Conservation (phyloP, 805 yeast genomes). For the Wickerhamomyces canadensis region DNA sequence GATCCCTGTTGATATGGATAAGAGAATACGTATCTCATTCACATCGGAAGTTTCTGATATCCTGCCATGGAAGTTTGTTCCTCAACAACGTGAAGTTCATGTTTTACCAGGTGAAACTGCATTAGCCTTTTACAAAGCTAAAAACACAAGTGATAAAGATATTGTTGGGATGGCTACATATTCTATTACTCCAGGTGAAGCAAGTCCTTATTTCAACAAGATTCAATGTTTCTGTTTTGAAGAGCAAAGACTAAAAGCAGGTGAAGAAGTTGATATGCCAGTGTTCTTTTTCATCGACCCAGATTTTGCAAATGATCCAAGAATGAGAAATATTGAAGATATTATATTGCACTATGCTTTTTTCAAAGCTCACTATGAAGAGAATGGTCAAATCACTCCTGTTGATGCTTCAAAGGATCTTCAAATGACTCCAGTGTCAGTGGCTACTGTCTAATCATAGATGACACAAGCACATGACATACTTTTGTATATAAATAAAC, state of each 20-base stretch:
- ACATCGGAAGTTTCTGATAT: conserved; percentile 88
- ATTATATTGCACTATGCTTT: conserved; percentile 89
- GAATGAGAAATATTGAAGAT: conserved; percentile 86
- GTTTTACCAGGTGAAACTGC: conserved; percentile 98
- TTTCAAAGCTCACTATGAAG: conserved; percentile 54
- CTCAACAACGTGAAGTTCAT: conserved; percentile 89
- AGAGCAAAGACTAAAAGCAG: conserved; percentile 88
- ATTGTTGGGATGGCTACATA: conserved; percentile 98
- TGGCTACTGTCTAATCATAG: conserved; percentile 2
- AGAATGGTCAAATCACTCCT: conserved; percentile 31
- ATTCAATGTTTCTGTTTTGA: conserved; percentile 98
- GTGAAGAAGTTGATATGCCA: conserved; percentile 99
- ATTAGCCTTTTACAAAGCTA: conserved; percentile 89
- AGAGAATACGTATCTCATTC: conserved; percentile 76
- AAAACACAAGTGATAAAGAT: conserved; percentile 78
- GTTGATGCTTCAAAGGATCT: conserved; percentile 21
- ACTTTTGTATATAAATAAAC: neutral
- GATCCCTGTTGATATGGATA: conserved; percentile 80
- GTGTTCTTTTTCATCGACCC: conserved; percentile 96
- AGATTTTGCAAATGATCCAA: conserved; percentile 88
- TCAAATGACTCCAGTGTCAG: conserved; percentile 19
- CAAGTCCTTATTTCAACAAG: conserved; percentile 93
- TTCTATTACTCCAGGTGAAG: conserved; percentile 93
- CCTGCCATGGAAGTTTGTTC: conserved; percentile 92
- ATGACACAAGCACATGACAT: neutral